Conservation (phyloP, 2,329 filamentous ascomycete species). For the Paradendryphiella salina region DNA sequence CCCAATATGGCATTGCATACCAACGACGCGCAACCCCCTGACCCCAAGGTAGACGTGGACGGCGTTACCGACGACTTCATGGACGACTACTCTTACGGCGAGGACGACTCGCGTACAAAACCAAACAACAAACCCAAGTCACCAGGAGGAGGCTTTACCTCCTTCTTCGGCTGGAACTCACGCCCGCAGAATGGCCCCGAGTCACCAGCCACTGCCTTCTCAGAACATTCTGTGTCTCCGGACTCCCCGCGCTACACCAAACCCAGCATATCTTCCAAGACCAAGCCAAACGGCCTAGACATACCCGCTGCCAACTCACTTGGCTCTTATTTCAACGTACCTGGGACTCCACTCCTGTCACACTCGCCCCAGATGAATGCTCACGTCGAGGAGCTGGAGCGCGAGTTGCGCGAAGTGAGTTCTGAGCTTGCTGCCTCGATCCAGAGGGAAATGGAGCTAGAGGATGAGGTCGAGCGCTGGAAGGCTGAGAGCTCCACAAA, state of each 20-base stretch:
- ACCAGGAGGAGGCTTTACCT: constrained; percentile 60
- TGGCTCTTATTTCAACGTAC: constrained; percentile 52
- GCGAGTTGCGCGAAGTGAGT: constrained; percentile 91
- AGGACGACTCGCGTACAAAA: constrained; percentile 29
- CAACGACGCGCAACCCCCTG: constrained; percentile 32
- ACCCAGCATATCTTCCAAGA: constrained; percentile 27
- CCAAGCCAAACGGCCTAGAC: constrained; percentile 54
- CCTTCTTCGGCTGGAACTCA: constrained; percentile 69
- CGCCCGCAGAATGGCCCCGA: constrained; percentile 58
- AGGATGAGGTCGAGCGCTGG: constrained; percentile 87
- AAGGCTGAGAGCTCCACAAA: constrained; percentile 72
- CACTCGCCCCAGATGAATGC: constrained; percentile 53
- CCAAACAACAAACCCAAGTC: constrained; percentile 49
- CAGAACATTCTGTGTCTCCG: constrained; percentile 62
- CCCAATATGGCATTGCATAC: constrained; percentile 45
- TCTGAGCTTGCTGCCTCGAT: constrained; percentile 91
- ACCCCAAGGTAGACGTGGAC: constrained; percentile 43
- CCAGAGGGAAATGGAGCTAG: constrained; percentile 90
- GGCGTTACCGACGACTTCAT: constrained; percentile 45
- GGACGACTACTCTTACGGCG: constrained; percentile 41
- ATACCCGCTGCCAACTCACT: constrained; percentile 56
- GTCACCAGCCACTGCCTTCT: constrained; percentile 65
- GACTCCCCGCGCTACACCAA: constrained; percentile 56
- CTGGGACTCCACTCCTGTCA: constrained; percentile 52
- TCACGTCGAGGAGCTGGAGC: constrained; percentile 86